A percentile compares a stretch with the other conserved stretches of the same genome.
Conservation (phyloP, 1,284 basidiomycete genomes). For the Fomes fomentarius region DNA sequence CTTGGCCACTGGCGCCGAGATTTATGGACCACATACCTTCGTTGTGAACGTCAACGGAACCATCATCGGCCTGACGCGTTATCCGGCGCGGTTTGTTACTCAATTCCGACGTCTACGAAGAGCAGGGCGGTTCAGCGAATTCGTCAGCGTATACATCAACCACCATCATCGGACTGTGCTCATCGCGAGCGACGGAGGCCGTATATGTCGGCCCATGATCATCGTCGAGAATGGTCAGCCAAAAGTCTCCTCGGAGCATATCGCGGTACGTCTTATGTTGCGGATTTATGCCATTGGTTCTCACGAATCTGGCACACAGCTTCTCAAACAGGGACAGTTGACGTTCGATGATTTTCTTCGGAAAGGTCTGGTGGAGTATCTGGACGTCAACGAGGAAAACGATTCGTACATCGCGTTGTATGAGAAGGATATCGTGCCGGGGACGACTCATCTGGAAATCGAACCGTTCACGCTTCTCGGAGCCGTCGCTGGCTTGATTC, state of each 20-base stretch:
- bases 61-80: constrained; percentile 91
- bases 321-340: constrained; percentile 80
- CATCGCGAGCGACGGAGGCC: constrained; percentile 96
- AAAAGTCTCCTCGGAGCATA: constrained; percentile 83
- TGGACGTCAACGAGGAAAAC: constrained; percentile 99
- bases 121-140: constrained; percentile 92
- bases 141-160: constrained; percentile 97
- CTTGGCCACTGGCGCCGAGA: constrained; percentile 92
- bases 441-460: constrained; percentile 96
- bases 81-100: constrained; percentile 85
- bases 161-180: constrained; percentile 95
- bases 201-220: constrained; percentile 98
- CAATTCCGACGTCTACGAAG: constrained; percentile 93
- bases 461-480: constrained; percentile 98
- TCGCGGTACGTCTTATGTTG: constrained; percentile 54
- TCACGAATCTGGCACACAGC: constrained; percentile 41
- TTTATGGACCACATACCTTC: constrained; percentile 90
- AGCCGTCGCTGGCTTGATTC: constrained; percentile 97
- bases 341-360: constrained; percentile 95
- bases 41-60: constrained; percentile 98
- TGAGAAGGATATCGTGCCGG: constrained; percentile 82
- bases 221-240: constrained; percentile 90
- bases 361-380: constrained; percentile 97
- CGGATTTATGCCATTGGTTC: not conserved
- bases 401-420: constrained; percentile 97